A percentile compares a stretch with the other conserved stretches of the same genome.
phyloP scores from a whole-genome alignment of 768 basidiomycete species.

The Trametes cingulata region DNA sequence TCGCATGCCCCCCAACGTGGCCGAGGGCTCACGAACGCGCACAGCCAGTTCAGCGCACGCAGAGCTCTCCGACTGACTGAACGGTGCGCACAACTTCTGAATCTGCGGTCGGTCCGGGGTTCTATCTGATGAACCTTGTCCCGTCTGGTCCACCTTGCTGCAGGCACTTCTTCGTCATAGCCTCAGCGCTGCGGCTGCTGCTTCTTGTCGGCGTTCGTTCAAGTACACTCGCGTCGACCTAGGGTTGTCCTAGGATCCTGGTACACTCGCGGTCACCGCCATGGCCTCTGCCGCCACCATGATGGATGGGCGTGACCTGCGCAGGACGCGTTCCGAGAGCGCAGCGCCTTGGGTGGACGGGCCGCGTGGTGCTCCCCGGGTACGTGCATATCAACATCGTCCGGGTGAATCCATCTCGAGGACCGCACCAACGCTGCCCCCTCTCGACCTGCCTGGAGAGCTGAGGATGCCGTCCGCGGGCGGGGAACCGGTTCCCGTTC shows the following conservation, averaged over 20 bases:
- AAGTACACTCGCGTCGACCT: not conserved
- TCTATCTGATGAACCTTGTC: constrained; percentile 15
- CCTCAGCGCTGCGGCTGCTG: not conserved
- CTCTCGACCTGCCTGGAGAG: constrained; percentile 2
- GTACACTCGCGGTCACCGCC: not conserved
- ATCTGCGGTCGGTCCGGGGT: not conserved
- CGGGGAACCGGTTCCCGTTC: not conserved
- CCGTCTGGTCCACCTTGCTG: not conserved
- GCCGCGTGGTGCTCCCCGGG: not conserved
- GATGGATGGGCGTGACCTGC: not conserved
- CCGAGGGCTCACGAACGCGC: not conserved
- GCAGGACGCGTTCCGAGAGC: constrained; percentile 11
- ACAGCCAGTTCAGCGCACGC: not conserved
- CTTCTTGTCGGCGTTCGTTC: not conserved
- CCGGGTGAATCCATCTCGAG: not conserved
- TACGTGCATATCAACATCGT: constrained; percentile 1
- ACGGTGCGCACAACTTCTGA: not conserved
- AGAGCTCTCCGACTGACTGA: not conserved
- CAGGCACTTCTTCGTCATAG: not conserved
- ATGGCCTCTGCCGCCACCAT: not conserved
- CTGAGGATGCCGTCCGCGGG: not conserved
- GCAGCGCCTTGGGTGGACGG: not conserved
- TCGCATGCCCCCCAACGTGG: not conserved
- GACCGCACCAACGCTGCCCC: not conserved
- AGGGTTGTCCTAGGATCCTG: not conserved